Evolutionary conservation across 768 basidiomycete species (phyloP).

Genomic region (Boletus tylopilopsis): DNA sequence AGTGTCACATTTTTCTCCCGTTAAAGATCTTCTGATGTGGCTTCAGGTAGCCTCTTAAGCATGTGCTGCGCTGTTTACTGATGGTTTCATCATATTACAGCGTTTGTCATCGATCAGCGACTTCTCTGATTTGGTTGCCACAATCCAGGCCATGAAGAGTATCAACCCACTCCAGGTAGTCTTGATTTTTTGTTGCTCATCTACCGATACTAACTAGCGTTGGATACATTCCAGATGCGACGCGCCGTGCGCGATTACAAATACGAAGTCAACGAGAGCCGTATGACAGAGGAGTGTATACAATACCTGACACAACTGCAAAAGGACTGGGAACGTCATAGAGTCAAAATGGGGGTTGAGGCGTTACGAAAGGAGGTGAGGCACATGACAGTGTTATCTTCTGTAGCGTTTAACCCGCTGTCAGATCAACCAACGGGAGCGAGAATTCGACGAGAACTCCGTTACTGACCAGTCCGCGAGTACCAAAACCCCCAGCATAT

Average conservation of each 20-base stretch:
- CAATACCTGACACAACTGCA: constrained; percentile 94
- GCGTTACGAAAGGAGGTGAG: constrained; percentile 77
- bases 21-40: constrained; percentile 82
- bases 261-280: constrained; percentile 89
- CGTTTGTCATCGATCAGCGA: constrained; percentile 84
- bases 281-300: constrained; percentile 92
- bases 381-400: neutral
- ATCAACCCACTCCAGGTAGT: constrained; percentile 89
- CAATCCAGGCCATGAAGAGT: constrained; percentile 80
- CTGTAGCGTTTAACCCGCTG: constrained; percentile 3
- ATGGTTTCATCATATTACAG: constrained; percentile 34
- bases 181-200: neutral
- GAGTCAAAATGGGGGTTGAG: constrained; percentile 83
- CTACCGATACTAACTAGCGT: neutral
- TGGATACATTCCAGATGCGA: constrained; percentile 60
- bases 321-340: constrained; percentile 94
- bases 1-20: constrained; percentile 75
- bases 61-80: constrained; percentile 1
- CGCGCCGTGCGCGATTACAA: constrained; percentile 90
- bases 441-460: constrained; percentile 42
- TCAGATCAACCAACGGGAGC: constrained; percentile 67
- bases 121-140: constrained; percentile 84
- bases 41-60: constrained; percentile 54
- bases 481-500: constrained; percentile 28
- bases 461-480: constrained; percentile 38